A percentile compares a stretch with the other conserved stretches of the same genome.
Evolutionary conservation across 768 basidiomycete genomes (phyloP).

Genomic region (Pulveroboletus sp.): DNA sequence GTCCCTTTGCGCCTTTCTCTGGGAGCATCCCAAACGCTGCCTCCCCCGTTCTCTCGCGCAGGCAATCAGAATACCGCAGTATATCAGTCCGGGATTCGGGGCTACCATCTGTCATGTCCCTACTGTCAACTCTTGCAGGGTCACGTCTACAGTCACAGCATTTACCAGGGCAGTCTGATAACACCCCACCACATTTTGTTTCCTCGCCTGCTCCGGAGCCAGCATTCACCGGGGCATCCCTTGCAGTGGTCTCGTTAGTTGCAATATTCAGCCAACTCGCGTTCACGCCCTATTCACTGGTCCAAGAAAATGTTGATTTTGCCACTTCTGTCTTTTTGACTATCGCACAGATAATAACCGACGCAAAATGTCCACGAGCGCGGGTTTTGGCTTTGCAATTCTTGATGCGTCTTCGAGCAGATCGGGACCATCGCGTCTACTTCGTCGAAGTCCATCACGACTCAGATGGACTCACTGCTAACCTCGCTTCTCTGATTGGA

Average conservation of each 20-base stretch:
- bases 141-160: conserved; percentile 58
- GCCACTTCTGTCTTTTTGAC: conserved; percentile 50
- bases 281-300: conserved; percentile 59
- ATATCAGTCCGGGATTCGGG: conserved; percentile 41
- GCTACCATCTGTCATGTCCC: conserved; percentile 58
- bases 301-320: conserved; percentile 42
- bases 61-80: conserved; percentile 50
- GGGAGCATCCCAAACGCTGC: conserved; percentile 32
- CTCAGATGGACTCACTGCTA: conserved; percentile 49
- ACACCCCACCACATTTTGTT: conserved; percentile 26
- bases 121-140: conserved; percentile 58
- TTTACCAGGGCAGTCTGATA: conserved; percentile 37
- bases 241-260: conserved; percentile 60
- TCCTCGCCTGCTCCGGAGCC: conserved; percentile 24
- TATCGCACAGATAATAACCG: conserved; percentile 44
- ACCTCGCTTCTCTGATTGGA: conserved; percentile 61
- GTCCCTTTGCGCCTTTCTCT: conserved; percentile 23
- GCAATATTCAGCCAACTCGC: conserved; percentile 64
- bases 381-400: conserved; percentile 78
- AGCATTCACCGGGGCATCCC: conserved; percentile 44
- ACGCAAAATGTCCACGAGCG: conserved; percentile 51
- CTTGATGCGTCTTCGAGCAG: conserved; percentile 82
- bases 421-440: conserved; percentile 84
- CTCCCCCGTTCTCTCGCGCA: conserved; percentile 54
- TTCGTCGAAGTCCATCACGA: conserved; percentile 53